phyloP scores from a whole-genome alignment of 805 yeast species.

The Saccharomycopsis malanga region DNA sequence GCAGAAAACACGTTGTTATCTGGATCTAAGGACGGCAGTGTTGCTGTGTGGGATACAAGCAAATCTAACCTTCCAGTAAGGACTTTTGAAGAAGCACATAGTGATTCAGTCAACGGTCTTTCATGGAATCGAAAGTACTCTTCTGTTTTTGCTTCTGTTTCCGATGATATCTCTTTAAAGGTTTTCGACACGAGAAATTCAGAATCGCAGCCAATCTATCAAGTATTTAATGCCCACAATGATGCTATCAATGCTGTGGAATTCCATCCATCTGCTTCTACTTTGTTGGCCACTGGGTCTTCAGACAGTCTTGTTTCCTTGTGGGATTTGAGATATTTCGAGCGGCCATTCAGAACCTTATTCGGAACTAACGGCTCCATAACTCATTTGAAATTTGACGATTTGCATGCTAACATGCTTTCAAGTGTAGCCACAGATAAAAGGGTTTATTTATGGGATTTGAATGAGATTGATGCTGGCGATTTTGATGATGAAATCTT shows the following conservation, averaged over 20 bases:
- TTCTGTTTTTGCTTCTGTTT: constrained; percentile 56
- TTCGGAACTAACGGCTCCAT: constrained; percentile 59
- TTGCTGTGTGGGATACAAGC: constrained; percentile 59
- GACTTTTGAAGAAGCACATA: neutral
- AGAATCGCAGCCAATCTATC: constrained; percentile 34
- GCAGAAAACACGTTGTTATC: constrained; percentile 39
- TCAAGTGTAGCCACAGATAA: constrained; percentile 61
- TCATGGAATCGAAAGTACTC: constrained; percentile 44
- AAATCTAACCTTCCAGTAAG: neutral
- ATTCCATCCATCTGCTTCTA: constrained; percentile 50
- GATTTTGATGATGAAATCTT: constrained; percentile 48
- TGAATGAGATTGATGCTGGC: constrained; percentile 48
- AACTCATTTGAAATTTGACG: constrained; percentile 48
- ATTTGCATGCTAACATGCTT: constrained; percentile 42
- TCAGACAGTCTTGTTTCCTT: constrained; percentile 66
- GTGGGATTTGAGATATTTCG: constrained; percentile 67
- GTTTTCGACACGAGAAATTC: constrained; percentile 49
- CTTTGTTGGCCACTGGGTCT: constrained; percentile 67
- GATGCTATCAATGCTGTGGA: constrained; percentile 63
- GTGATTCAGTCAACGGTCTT: constrained; percentile 53
- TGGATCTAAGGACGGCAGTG: constrained; percentile 58
- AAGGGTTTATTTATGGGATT: constrained; percentile 70
- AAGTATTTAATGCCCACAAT: constrained; percentile 42
- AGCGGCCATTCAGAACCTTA: constrained; percentile 52
- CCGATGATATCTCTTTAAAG: constrained; percentile 59